A percentile compares a stretch with the other conserved stretches of the same genome.
These are phyloP conservation scores for Epichloe sp. DNA, from an alignment of 2,329 filamentous ascomycete species.

Conservation along the genomic window DNA sequence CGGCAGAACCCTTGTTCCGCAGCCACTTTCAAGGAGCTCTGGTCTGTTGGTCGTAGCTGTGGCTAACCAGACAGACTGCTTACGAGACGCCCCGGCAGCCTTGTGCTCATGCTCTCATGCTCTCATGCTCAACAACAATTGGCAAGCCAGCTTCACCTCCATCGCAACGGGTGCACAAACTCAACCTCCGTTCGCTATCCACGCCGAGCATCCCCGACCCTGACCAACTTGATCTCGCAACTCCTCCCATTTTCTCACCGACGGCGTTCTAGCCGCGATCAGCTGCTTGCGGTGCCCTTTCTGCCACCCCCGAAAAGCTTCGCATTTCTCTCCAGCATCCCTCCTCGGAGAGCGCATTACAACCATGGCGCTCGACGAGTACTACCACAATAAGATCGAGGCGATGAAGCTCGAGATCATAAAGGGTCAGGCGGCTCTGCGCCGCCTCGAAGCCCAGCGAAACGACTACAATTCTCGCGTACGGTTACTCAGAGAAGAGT, in stretches of 20 bases:
- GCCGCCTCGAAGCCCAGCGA: slow-evolving; percentile 89
- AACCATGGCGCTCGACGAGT: slow-evolving; percentile 95
- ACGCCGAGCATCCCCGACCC: neutral
- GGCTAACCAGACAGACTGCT: slow-evolving; percentile 5
- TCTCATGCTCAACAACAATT: too few relatives aligned
- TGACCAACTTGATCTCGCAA: neutral
- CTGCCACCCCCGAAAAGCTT: too few relatives aligned
- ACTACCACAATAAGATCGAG: slow-evolving; percentile 99
- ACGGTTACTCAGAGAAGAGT: slow-evolving; percentile 83
- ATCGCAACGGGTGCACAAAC: neutral
- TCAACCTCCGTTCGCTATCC: slow-evolving; percentile 1
- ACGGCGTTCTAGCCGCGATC: neutral
- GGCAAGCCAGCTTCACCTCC: slow-evolving; percentile 8
- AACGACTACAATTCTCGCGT: slow-evolving; percentile 99
- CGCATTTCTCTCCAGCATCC: neutral
- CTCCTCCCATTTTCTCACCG: neutral
- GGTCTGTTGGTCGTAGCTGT: neutral
- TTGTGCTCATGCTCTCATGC: neutral
- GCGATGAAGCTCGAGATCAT: slow-evolving; percentile 99
- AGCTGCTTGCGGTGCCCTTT: neutral
- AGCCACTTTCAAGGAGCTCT: neutral
- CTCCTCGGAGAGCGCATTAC: neutral
- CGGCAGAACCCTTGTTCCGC: slow-evolving; percentile 10
- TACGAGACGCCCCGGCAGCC: slow-evolving; percentile 11
- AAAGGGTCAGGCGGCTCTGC: slow-evolving; percentile 89